These are phyloP conservation scores for Blastobotrys malaysiensis DNA, from an alignment of 1,139 yeast species.

Conservation along the genomic window DNA sequence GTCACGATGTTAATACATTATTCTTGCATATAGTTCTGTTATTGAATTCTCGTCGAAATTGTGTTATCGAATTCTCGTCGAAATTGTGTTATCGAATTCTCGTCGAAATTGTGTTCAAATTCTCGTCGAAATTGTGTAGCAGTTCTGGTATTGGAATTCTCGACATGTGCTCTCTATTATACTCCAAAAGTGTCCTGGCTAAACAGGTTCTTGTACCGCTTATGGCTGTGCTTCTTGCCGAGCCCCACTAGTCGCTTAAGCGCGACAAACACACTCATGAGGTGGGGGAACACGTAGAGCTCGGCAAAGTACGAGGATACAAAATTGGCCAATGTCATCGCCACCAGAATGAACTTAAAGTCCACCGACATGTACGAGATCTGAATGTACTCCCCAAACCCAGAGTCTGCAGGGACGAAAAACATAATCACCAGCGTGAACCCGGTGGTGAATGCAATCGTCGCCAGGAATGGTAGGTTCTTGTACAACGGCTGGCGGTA, in stretches of 20 bases:
- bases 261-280: constrained; percentile 31
- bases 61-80: too few relatives aligned
- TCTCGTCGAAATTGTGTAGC: too few relatives aligned
- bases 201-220: constrained; percentile 32
- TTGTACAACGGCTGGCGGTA: constrained; percentile 70
- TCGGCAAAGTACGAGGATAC: constrained; percentile 45
- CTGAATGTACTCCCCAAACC: constrained; percentile 67
- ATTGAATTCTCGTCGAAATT: too few relatives aligned
- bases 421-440: constrained; percentile 54
- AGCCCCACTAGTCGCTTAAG: constrained; percentile 25
- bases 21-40: not conserved
- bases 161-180: not conserved
- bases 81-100: too few relatives aligned
- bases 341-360: constrained; percentile 49
- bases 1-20: not conserved
- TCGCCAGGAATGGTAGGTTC: constrained; percentile 66
- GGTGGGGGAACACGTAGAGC: constrained; percentile 30
- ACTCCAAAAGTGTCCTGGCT: constrained; percentile 1
- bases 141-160: too few relatives aligned
- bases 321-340: constrained; percentile 48
- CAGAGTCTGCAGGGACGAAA: constrained; percentile 40
- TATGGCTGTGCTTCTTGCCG: constrained; percentile 25
- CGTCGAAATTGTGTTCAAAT: too few relatives aligned
- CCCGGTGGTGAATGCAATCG: constrained; percentile 46
- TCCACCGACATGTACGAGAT: constrained; percentile 52